Evolutionary conservation across 345 rosid species (phyloP), one percentile per base, ranked within the genome.

Genomic region (Euclidium syriacum): DNA sequence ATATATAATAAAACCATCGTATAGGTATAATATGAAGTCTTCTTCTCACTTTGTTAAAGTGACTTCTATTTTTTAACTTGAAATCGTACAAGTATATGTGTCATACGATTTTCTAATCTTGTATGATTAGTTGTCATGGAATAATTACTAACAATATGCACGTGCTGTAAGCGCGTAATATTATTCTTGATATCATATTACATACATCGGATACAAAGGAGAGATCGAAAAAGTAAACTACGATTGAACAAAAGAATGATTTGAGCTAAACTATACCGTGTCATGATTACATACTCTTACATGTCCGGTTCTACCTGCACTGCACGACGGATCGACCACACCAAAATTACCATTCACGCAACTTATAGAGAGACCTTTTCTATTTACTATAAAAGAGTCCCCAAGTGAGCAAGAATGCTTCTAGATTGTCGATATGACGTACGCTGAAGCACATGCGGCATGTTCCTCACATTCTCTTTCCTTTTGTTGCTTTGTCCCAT

Each of bases 361-460:
- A n/a, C n/a, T n/a, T n/a, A n/a, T n/a, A n/a, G n/a, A n/a, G n/a
- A n/a, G n/a, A n/a, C n/a, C n/a, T n/a, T n/a, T n/a, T n/a, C n/a
- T 22, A 1, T 44, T 24, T 25, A 2, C 4, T n/a, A 14, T n/a
- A 35, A 50, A 30, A 25, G 60, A 64, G 52, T 11, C 35, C 29
- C 29, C 4, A 20, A 17, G 54, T 24, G 67, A 61, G 19, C 2
- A 70, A 53, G 49, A n/a, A 53, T 52, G 58, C 43, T 68, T 59
- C 32, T 32, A 68, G 61, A 68, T 59, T 61, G 68, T 70, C 68
- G 68, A 53, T 62, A 46, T 52, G 73, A 69, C 68, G 34, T 61
- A 15, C n/a, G 48, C 56, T 40, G 41, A 5, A 36, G 68, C 68
- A 69, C 68, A 69, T 61, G 73, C 56, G 41, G 44, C 68, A 69